These are phyloP conservation scores for Marsdenia floribunda DNA, from an alignment of 257 asterid species.

Conservation along the genomic window DNA sequence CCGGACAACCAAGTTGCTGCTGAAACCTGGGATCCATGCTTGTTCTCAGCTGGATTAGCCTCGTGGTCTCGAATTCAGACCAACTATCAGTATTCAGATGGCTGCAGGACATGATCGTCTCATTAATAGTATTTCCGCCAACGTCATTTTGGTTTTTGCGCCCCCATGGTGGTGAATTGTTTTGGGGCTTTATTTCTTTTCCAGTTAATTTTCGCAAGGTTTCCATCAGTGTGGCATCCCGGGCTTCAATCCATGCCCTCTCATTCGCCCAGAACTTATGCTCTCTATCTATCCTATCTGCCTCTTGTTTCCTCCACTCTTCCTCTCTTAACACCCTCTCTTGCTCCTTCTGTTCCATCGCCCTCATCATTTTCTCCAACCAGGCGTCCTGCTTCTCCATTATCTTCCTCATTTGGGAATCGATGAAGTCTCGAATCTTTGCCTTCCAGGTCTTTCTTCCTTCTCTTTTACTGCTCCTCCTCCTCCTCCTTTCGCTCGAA, in stretches of 20 bases:
- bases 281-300: slow-evolving; percentile 59
- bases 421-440: slow-evolving; percentile 66
- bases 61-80: slow-evolving; percentile 52
- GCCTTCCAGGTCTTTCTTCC: slow-evolving; percentile 54
- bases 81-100: slow-evolving; percentile 30
- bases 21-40: slow-evolving; percentile 47
- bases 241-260: slow-evolving; percentile 79
- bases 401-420: slow-evolving; percentile 62
- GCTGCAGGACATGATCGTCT: slow-evolving; percentile 24
- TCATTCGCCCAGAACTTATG: slow-evolving; percentile 81
- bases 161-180: slow-evolving; percentile 4
- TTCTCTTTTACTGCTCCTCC: slow-evolving; percentile 23
- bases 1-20: slow-evolving; percentile 31
- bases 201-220: slow-evolving; percentile 48
- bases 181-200: slow-evolving; percentile 21
- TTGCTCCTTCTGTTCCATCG: slow-evolving; percentile 70
- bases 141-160: slow-evolving; percentile 21
- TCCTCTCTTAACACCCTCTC: slow-evolving; percentile 68
- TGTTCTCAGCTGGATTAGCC: slow-evolving; percentile 48
- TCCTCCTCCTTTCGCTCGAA: slow-evolving; percentile 25
- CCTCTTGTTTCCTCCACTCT: slow-evolving; percentile 79
- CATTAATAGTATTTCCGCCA: slow-evolving; percentile 20
- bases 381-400: slow-evolving; percentile 81
- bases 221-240: slow-evolving; percentile 65
- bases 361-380: slow-evolving; percentile 78